phyloP scores from a whole-genome alignment of 345 rosid species.

The Erysimum cheiranthoides region DNA sequence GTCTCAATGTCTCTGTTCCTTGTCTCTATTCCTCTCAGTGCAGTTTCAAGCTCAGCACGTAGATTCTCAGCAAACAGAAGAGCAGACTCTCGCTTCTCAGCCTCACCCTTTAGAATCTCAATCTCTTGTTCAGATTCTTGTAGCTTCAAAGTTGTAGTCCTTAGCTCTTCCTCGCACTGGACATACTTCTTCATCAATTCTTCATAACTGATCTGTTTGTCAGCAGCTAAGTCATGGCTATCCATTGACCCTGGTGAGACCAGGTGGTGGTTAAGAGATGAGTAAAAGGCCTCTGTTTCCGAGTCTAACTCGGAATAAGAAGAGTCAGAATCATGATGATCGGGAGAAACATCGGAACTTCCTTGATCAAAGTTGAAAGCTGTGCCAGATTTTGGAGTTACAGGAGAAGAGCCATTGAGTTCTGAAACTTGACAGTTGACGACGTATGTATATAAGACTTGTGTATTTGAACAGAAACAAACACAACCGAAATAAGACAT shows the following conservation, averaged over 20 bases:
- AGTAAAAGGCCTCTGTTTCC: conserved; percentile 69
- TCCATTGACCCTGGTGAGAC: conserved; percentile 43
- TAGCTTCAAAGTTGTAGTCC: conserved; percentile 51
- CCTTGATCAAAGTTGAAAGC: conserved; percentile 61
- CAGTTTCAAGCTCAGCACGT: conserved; percentile 51
- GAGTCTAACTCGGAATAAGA: conserved; percentile 75
- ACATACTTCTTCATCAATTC: conserved; percentile 46
- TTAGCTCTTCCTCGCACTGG: conserved; percentile 58
- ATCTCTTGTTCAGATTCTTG: conserved; percentile 66
- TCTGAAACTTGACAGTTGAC: conserved; percentile 49
- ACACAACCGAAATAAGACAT: conserved; percentile 5
- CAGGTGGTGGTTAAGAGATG: conserved; percentile 56
- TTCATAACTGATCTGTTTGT: conserved; percentile 48
- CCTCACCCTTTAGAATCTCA: conserved; percentile 53
- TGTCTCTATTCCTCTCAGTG: conserved; percentile 32
- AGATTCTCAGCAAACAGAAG: conserved; percentile 28
- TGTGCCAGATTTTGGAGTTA: conserved; percentile 53
- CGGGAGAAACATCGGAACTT: conserved; percentile 57
- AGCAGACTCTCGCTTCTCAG: conserved; percentile 46
- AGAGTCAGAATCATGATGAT: conserved; percentile 71
- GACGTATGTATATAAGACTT: conserved; percentile 8
- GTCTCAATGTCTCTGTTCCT: conserved; percentile 47
- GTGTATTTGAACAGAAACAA: neutral
- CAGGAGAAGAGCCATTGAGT: conserved; percentile 46
- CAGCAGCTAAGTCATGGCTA: conserved; percentile 32